Conservation (phyloP, 1,284 basidiomycete genomes). For the Irpex rosettiformis region DNA sequence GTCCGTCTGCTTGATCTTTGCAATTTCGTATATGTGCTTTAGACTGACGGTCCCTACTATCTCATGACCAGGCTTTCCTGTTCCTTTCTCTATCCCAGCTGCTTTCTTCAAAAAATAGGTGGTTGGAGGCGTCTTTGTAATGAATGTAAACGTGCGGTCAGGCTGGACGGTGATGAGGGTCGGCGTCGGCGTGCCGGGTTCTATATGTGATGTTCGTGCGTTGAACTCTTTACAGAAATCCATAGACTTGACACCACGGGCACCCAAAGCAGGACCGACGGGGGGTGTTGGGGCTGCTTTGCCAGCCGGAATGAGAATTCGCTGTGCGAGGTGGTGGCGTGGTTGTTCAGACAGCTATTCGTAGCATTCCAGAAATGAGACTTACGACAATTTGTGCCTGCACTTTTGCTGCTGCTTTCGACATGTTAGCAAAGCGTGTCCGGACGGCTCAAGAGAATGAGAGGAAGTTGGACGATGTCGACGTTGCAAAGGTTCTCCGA, state of each 20-base stretch:
- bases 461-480: not conserved
- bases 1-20: constrained; percentile 94
- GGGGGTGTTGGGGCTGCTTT: constrained; percentile 97
- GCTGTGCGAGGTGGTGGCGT: constrained; percentile 40
- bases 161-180: constrained; percentile 91
- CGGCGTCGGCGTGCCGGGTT: constrained; percentile 85
- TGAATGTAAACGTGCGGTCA: constrained; percentile 93
- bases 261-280: constrained; percentile 95
- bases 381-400: constrained; percentile 65
- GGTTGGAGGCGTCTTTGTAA: constrained; percentile 87
- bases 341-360: not conserved
- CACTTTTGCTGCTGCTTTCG: constrained; percentile 49
- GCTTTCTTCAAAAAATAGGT: constrained; percentile 94
- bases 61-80: constrained; percentile 76
- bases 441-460: not conserved
- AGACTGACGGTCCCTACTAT: constrained; percentile 81
- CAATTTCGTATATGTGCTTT: constrained; percentile 99
- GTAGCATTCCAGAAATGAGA: constrained; percentile 14
- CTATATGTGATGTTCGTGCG: constrained; percentile 85
- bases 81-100: constrained; percentile 88
- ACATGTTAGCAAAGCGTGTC: constrained; percentile 37
- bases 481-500: not conserved
- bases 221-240: constrained; percentile 99
- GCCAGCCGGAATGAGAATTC: constrained; percentile 88
- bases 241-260: constrained; percentile 98